A percentile compares a stretch with the other conserved stretches of the same genome.
These are phyloP conservation scores for Pseudocercospora crystallina DNA, from an alignment of 2,329 filamentous ascomycete species.

Conservation along the genomic window DNA sequence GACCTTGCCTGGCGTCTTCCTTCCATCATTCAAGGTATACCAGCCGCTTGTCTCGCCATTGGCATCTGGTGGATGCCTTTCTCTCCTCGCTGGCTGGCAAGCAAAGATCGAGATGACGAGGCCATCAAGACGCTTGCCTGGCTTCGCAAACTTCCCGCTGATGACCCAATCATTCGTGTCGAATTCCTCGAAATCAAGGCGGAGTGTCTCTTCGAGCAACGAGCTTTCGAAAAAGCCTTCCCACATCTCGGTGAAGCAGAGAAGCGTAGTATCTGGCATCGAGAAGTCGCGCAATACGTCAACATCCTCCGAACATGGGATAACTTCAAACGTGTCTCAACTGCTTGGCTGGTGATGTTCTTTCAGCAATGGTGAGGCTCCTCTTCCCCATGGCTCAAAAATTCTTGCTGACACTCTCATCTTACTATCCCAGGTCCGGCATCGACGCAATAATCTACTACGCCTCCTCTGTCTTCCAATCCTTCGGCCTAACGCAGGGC, in stretches of 20 bases:
- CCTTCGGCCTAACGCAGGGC: conserved; percentile 37
- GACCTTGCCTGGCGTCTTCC: conserved; percentile 52
- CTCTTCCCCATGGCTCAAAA: conserved; percentile 36
- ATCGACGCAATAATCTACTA: conserved; percentile 50
- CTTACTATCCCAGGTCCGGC: conserved; percentile 25
- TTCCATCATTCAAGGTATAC: conserved; percentile 48
- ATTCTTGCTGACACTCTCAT: background rate
- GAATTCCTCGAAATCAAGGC: conserved; percentile 55
- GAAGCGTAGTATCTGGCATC: conserved; percentile 11
- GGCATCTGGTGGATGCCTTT: conserved; percentile 35
- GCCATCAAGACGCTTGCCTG: conserved; percentile 28
- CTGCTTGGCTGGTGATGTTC: conserved; percentile 54
- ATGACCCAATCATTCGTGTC: conserved; percentile 51
- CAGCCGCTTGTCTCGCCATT: conserved; percentile 30
- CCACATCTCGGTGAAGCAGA: conserved; percentile 8
- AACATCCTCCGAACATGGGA: conserved; percentile 25
- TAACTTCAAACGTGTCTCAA: conserved; percentile 44
- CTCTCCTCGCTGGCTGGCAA: conserved; percentile 35
- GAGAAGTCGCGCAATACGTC: conserved; percentile 18
- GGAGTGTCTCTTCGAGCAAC: conserved; percentile 54
- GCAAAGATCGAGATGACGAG: conserved; percentile 33
- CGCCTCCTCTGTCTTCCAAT: conserved; percentile 38
- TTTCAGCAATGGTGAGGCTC: conserved; percentile 54
- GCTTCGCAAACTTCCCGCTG: conserved; percentile 42
- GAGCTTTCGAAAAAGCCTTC: conserved; percentile 25